Base-by-base conservation (phyloP, 305 asterid species). In the Solanum aculeatissimum region DNA sequence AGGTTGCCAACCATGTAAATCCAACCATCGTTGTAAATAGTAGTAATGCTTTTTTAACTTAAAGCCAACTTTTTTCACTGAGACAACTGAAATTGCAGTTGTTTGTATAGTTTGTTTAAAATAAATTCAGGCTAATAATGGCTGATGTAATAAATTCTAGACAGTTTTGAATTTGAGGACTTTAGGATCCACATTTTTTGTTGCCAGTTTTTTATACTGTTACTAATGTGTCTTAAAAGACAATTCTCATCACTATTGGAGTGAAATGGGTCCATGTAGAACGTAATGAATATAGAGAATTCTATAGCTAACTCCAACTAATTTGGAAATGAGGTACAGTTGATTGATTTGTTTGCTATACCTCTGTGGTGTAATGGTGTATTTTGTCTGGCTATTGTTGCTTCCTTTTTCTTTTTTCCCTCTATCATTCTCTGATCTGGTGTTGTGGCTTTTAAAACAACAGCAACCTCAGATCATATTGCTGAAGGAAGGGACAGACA, bases 401-500 rank as follows among this genome's bases (percentile, higher is more conserved):
- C 18, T 70, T 19, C 11, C 57, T 62, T 63, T 87, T 32, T 38
- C 60, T 29, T 38, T 72, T 80, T 55, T 25, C 11, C 32, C 54
- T 62, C 15, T 16, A 62, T 38, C 47, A 25, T 69, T 66, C 66
- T 71, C 68, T 80, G 75, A 79, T 70, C 43, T 79, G 80, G 70
- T 83, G 85, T 65, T 80, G 82, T 62, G 51, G 14, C 66, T 79
- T 51, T 53, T 84, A 84, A 69, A 43, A 27, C 79, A 80, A 89
- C 93, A 93, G 97, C 98, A 95, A 93, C 97, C 97, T 45, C 97
- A 92, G 88, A 93, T 93, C 84, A 92, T 94, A 87, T 86, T 95
- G 93, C 94, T 97, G 55, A 95, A 92, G 92, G 99, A 97, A 93
- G 99, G 99, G 86, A 97, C 99, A 29, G 99, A 97, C 83, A 93